These are phyloP conservation scores for Stellera chamaejasme DNA, from an alignment of 345 rosid species.

Conservation along the genomic window DNA sequence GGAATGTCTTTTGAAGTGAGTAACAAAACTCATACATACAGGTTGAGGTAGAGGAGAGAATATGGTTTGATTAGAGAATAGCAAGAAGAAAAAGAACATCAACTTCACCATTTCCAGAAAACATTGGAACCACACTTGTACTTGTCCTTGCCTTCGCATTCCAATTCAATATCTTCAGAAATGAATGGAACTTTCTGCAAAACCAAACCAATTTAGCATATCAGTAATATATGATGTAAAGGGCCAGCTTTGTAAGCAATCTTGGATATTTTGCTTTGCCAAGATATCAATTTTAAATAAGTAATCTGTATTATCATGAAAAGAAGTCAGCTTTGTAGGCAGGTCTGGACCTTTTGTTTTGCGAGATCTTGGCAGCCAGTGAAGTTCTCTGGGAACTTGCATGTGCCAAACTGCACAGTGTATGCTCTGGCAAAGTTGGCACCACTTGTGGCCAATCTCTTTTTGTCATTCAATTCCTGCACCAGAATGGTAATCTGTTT, in stretches of 20 bases:
- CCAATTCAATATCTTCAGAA: constrained; percentile 74
- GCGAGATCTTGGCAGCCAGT: constrained; percentile 99
- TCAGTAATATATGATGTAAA: too few species aligned
- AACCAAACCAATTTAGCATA: not conserved
- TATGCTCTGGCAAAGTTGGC: constrained; percentile 95
- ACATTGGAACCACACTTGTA: constrained; percentile 98
- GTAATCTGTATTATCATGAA: not conserved
- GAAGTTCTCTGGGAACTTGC: constrained; percentile 99
- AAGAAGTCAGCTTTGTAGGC: not conserved
- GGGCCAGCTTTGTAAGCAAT: too few species aligned
- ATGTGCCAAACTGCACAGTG: constrained; percentile 84
- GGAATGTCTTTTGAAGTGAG: constrained; percentile 6
- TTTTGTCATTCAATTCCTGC: constrained; percentile 92
- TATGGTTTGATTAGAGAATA: constrained; percentile 11
- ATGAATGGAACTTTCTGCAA: constrained; percentile 92
- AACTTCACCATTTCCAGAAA: constrained; percentile 94
- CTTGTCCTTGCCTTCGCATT: constrained; percentile 95
- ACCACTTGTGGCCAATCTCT: constrained; percentile 94
- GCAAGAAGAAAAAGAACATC: not conserved
- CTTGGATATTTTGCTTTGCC: too few species aligned
- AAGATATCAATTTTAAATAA: not conserved
- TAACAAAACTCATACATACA: constrained; percentile 27
- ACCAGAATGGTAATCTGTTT: constrained; percentile 18
- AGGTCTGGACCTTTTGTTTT: constrained; percentile 66
- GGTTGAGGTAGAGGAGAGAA: not conserved